Base-by-base conservation (phyloP, 2,329 filamentous ascomycete genomes). In the Zasmidium angulare region DNA sequence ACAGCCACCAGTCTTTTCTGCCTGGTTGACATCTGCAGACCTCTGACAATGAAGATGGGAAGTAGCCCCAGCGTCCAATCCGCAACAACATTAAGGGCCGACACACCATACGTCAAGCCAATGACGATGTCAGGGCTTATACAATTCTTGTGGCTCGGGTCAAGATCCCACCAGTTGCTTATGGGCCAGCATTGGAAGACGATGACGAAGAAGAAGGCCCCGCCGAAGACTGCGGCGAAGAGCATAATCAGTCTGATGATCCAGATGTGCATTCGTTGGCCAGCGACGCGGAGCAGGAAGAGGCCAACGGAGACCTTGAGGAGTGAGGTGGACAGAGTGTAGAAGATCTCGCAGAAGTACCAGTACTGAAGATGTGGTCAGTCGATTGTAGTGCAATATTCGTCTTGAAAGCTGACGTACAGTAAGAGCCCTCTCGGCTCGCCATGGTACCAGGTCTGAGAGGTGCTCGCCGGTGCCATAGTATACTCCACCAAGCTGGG, bases 311-410 rank as follows among this genome's bases (percentile, higher is more conserved):
- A 79, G 40, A 83, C 74, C 59, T 83, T 83, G 49, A 82, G 75
- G 12, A 79, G 67, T 43, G 77, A 75, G 21, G 76, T 81, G 3
- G 77, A 75, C 56, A 81, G 69, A 7, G 80, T 77, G 67, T 85
- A 85, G 62, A 79, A 78, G n/a, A 81, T 71, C 65, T 84, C 82
- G 63, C 81, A 82, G n/a, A 84, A 76, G 73, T 80, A 85, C 81
- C 81, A 85, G 64, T 72, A 77, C 76, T 77, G 53, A 10, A 2
- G 19, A 26, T 21, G 46, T 31, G 40, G 55, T 56, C 23, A 57
- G 48, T 26, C n/a, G 50, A 17, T 17, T 48, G 24, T 12, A 1
- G 12, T 2, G 7, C 49, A 46, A 50, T 23, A 29, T 21, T 19
- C 17, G 2, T 9, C 21, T 9, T 6, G 9, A 26, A 9, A 4